Evolutionary conservation across 1,139 yeast genomes (phyloP), one percentile per base, ranked within the genome.

Genomic region (Protomyces pachydermus): DNA sequence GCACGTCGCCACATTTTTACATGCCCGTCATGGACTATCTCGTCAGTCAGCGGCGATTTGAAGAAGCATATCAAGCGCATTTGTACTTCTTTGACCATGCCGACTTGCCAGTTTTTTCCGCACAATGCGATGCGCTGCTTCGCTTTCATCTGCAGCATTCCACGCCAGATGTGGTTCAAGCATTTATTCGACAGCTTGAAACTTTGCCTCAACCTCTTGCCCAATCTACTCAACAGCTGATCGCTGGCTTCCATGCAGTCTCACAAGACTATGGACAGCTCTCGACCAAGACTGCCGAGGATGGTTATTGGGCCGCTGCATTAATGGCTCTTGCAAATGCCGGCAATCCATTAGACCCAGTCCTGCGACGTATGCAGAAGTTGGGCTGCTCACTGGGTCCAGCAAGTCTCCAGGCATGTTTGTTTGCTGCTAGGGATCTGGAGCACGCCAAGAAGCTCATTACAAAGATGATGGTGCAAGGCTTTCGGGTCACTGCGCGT

Each of bases 291-390:
- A 8, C 20, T 12, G 35, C n/a, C n/a, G 45, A 28, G n/a, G 62
- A 58, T 42, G 35, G 8, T 1, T 18, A 25, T 23, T 58, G 62
- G 62, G 56, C 62, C 14, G 38, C 56, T 9, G 52, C 53, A 3
- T 18, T 58, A 12, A 8, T 23, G 20, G 55, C 48, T 9, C 45
- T 42, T 12, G 42, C 52, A n/a, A 16, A 50, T 32, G 20, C 35
- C 14, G 61, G 55, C 32, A 42, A 25, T n/a, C 18, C 32, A 12
- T 23, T 57, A 2, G 39, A 38, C 6, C 34, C 56, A 3, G 56
- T 39, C 10, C 14, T 58, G 10, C 14, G 32, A 34, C 37, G 28
- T 12, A 20, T 58, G 39, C 56, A 39, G 14, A 8, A 23, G 6
- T 16, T 9, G 16, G 54, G 52, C 16, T 23, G 45, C 10, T 10